These are phyloP conservation scores for Pseudophaeomoniella oleicola DNA, from an alignment of 2,329 filamentous ascomycete species.

Conservation along the genomic window DNA sequence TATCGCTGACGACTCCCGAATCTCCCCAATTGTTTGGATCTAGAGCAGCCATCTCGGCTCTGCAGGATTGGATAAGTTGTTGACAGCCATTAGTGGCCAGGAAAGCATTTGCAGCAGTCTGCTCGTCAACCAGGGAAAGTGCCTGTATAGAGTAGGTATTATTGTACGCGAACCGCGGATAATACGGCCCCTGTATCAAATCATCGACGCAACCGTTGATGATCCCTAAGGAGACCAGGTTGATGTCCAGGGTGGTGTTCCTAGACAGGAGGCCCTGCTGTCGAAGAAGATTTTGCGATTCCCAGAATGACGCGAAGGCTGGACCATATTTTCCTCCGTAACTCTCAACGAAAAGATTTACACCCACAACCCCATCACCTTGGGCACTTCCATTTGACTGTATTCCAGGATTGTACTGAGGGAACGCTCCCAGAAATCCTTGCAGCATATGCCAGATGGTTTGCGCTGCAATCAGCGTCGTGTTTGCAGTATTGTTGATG, in stretches of 20 bases:
- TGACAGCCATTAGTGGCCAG: constrained; percentile 36
- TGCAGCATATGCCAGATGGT: constrained; percentile 47
- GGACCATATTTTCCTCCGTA: constrained; percentile 17
- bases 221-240: constrained; percentile 49
- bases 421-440: constrained; percentile 43
- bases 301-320: constrained; percentile 12
- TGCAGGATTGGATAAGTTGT: constrained; percentile 39
- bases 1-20: constrained; percentile 16
- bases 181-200: constrained; percentile 33
- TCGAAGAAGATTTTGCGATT: constrained; percentile 14
- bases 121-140: constrained; percentile 36
- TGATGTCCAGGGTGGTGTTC: constrained; percentile 42
- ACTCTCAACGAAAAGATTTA: constrained; percentile 10
- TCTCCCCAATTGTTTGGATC: constrained; percentile 30
- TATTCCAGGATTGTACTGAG: constrained; percentile 39
- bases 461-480: constrained; percentile 40
- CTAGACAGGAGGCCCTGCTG: constrained; percentile 31
- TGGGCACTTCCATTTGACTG: constrained; percentile 19
- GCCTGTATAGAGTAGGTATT: constrained; percentile 45
- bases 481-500: constrained; percentile 35
- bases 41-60: constrained; percentile 21
- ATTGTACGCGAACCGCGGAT: constrained; percentile 20
- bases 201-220: constrained; percentile 56
- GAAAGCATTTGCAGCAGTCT: constrained; percentile 31
- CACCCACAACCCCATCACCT: constrained; percentile 28